Evolutionary conservation across 2,329 filamentous ascomycete genomes (phyloP).

Genomic region (Neopestalotiopsis sp.): DNA sequence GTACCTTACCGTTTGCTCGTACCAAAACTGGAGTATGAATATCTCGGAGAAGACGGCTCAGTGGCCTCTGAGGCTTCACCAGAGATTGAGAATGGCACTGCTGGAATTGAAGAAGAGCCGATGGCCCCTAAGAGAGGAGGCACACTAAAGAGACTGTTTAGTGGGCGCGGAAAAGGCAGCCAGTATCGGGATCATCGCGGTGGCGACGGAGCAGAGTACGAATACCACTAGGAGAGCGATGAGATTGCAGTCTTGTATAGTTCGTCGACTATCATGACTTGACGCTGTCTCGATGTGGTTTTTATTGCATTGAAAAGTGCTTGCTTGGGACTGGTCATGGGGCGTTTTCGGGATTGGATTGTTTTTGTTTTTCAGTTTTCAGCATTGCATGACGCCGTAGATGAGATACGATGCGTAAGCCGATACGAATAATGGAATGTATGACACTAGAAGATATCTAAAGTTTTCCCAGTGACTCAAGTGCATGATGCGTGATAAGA

Average conservation of each 20-base stretch:
- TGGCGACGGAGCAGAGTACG: not conserved
- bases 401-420: not conserved
- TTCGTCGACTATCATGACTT: not conserved
- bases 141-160: slow-evolving; percentile 11
- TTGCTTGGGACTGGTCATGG: not conserved
- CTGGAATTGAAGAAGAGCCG: slow-evolving; percentile 3
- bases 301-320: not conserved
- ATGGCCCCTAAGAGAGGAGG: not conserved
- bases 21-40: slow-evolving; percentile 72
- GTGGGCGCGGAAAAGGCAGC: slow-evolving; percentile 13
- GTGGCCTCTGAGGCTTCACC: not conserved
- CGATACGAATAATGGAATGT: not conserved
- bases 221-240: not conserved
- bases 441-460: not conserved
- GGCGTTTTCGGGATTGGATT: not conserved
- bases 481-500: not conserved
- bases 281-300: not conserved
- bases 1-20: slow-evolving; percentile 86
- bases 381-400: not conserved
- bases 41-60: slow-evolving; percentile 44
- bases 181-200: slow-evolving; percentile 9
- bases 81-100: slow-evolving; percentile 13
- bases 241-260: not conserved
- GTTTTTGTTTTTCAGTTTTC: not conserved
- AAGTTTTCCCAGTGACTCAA: not conserved